phyloP scores from a whole-genome alignment of 495 filamentous ascomycete species.

The Cercophora sp. region DNA sequence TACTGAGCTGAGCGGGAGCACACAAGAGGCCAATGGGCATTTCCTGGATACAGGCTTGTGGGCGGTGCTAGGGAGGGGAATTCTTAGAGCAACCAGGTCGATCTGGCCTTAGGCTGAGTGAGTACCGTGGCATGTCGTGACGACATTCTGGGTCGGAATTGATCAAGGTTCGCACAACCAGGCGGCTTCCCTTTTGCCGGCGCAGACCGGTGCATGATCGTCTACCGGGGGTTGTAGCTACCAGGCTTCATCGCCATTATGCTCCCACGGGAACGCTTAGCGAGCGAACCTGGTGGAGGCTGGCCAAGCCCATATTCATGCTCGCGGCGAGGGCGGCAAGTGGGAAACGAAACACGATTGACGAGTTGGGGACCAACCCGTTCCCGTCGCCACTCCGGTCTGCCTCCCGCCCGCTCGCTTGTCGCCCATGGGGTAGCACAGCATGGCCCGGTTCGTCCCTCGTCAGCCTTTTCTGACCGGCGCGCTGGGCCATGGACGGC shows the following conservation, averaged over 20 bases:
- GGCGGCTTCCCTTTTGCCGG: constrained; percentile 12
- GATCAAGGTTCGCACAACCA: neutral
- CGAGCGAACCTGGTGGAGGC: neutral
- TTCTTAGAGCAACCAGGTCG: neutral
- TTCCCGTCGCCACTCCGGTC: neutral
- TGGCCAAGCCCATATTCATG: neutral
- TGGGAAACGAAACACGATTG: constrained; percentile 10
- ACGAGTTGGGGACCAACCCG: constrained; percentile 2
- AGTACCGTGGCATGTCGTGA: neutral
- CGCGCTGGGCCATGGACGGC: neutral
- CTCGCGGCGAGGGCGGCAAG: neutral
- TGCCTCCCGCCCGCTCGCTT: neutral
- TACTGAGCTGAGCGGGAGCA: neutral
- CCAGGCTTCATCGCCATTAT: constrained; percentile 16
- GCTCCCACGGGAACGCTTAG: neutral
- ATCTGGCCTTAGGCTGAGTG: neutral
- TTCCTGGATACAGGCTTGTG: neutral
- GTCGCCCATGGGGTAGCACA: neutral
- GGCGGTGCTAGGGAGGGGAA: neutral
- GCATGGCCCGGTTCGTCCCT: neutral
- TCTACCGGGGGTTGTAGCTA: constrained; percentile 1
- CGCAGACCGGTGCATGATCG: constrained; percentile 21
- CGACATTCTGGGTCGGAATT: neutral
- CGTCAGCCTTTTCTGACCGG: neutral
- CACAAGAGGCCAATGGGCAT: neutral